Conservation (phyloP, 805 yeast genomes). For the Osmozyma mogii region DNA sequence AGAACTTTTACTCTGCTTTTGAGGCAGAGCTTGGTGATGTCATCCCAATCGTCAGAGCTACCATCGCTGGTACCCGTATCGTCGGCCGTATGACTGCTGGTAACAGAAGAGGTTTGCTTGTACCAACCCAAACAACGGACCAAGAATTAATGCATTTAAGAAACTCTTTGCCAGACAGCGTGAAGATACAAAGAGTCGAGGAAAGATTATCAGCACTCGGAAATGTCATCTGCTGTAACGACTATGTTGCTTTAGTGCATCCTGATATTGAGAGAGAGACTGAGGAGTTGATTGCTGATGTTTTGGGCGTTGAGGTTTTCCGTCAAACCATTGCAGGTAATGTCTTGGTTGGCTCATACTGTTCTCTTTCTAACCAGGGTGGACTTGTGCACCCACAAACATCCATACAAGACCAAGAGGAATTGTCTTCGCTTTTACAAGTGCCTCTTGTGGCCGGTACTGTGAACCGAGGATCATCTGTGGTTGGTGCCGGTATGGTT, state of each 20-base stretch:
- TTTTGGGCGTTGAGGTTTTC: slow-evolving; percentile 96
- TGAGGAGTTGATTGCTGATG: slow-evolving; percentile 96
- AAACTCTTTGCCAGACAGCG: slow-evolving; percentile 91
- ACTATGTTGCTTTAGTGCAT: slow-evolving; percentile 96
- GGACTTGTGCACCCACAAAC: slow-evolving; percentile 98
- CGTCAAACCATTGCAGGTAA: slow-evolving; percentile 98
- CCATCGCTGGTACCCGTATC: slow-evolving; percentile 97
- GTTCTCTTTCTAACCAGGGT: slow-evolving; percentile 93
- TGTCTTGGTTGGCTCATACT: slow-evolving; percentile 94
- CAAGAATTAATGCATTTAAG: slow-evolving; percentile 96
- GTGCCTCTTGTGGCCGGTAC: slow-evolving; percentile 99
- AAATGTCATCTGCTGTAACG: slow-evolving; percentile 96
- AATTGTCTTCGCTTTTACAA: slow-evolving; percentile 87
- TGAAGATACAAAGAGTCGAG: slow-evolving; percentile 95
- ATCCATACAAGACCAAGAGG: slow-evolving; percentile 96
- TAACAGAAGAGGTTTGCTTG: slow-evolving; percentile 93
- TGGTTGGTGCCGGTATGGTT: slow-evolving; percentile 98
- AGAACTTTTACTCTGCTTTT: slow-evolving; percentile 77
- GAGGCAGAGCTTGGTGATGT: slow-evolving; percentile 97
- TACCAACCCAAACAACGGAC: slow-evolving; percentile 96
- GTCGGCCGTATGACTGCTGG: slow-evolving; percentile 98
- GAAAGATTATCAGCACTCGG: slow-evolving; percentile 96
- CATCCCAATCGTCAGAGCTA: slow-evolving; percentile 92
- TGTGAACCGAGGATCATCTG: slow-evolving; percentile 94
- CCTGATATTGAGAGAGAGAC: slow-evolving; percentile 99